A percentile compares a stretch with the other conserved stretches of the same genome.
These are phyloP conservation scores for Pelargonium nanum DNA, from an alignment of 345 rosid genomes.

Conservation along the genomic window DNA sequence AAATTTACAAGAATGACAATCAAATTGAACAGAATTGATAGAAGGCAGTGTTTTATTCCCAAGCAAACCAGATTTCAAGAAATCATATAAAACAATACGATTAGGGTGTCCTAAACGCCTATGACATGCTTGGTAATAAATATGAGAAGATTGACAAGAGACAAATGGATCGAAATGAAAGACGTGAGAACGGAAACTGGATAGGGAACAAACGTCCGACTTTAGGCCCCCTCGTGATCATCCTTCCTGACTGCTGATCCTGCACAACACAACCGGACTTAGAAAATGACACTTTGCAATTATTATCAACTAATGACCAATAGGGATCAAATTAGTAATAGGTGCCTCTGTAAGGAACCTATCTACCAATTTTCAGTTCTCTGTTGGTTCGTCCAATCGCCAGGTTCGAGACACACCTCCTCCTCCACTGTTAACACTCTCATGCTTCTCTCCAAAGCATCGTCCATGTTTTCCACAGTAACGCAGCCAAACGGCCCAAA, in stretches of 20 bases:
- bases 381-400: too few species aligned
- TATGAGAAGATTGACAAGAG: background rate
- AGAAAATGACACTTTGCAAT: background rate
- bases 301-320: background rate
- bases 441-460: too few species aligned
- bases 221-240: constrained; percentile 2
- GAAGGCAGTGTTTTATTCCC: background rate
- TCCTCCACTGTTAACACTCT: too few species aligned
- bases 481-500: too few species aligned
- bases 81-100: background rate
- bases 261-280: background rate
- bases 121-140: too few species aligned
- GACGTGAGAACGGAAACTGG: background rate
- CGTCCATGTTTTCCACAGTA: too few species aligned
- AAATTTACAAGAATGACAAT: background rate
- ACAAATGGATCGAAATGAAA: background rate
- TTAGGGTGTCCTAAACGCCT: background rate
- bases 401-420: too few species aligned
- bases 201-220: background rate
- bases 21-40: background rate
- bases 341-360: too few species aligned
- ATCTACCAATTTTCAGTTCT: too few species aligned
- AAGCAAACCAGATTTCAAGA: background rate
- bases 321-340: background rate
- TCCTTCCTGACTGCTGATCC: background rate